A percentile compares a stretch with the other conserved stretches of the same genome.
Conservation (phyloP, 441 rosid species). For the Breynia disticha region DNA sequence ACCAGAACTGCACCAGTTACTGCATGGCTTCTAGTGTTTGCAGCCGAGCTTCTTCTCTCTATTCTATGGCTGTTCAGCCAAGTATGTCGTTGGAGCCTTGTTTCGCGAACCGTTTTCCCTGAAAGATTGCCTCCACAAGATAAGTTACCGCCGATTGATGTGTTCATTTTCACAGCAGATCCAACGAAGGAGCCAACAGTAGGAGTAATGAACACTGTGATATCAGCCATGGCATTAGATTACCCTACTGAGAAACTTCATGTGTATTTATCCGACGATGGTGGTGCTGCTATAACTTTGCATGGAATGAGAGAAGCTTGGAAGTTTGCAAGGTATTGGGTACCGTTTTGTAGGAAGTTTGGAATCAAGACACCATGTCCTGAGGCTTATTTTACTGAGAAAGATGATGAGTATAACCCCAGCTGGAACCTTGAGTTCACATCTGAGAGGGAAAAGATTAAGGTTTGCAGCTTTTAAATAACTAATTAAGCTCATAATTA, state of each 20-base stretch:
- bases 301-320: conserved; percentile 25
- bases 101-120: conserved; percentile 20
- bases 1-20: not conserved
- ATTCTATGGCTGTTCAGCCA: conserved; percentile 23
- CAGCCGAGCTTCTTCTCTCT: conserved; percentile 27
- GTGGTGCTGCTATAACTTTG: conserved; percentile 28
- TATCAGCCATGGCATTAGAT: conserved; percentile 33
- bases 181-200: conserved; percentile 26
- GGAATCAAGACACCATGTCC: conserved; percentile 27
- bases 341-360: conserved; percentile 35
- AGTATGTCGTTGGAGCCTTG: conserved; percentile 23
- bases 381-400: conserved; percentile 21
- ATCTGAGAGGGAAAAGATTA: conserved; percentile 12
- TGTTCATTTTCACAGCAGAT: conserved; percentile 34
- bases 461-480: conserved; percentile 12
- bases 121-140: conserved; percentile 23
- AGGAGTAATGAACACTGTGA: conserved; percentile 34
- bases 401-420: conserved; percentile 1
- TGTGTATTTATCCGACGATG: conserved; percentile 39
- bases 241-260: conserved; percentile 34
- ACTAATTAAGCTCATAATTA: no score
- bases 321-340: conserved; percentile 33
- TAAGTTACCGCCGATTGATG: conserved; percentile 25
- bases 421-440: not conserved
- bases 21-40: conserved; percentile 26